Evolutionary conservation across 202 grass and related monocot species (phyloP), one percentile per base, ranked within the genome.

Genomic region (Elaeis oleifera): DNA sequence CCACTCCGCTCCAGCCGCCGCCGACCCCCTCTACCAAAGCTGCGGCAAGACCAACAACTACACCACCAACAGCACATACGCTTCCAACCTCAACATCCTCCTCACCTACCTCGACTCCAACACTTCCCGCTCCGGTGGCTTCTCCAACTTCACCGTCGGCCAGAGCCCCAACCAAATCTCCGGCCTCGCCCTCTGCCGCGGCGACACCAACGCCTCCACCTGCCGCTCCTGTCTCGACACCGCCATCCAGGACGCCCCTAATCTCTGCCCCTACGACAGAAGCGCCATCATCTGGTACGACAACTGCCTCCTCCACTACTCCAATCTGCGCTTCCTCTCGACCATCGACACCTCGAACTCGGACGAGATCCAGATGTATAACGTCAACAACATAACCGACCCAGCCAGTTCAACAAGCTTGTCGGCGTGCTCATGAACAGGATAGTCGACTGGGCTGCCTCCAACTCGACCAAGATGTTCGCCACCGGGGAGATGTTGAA

Each of bases 141-240:
- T 81, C 60, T 77, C 74, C 7, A 58, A 69, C 4, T 17, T 17
- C 31, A 13, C 21, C 4, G 53, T 75, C 39, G 89, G 89, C 21
- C 25, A 68, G 11, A 23, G 5, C 51, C 82, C 70, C 14, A 61
- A 85, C 6, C 65, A 59, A 29, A 36, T 89, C 50, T 73, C 13
- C 11, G 85, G 81, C 5, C 56, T 85, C 15, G 73, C 25, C 13
- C 73, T 89, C 48, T 95, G 89, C 66, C 85, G 84, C 23, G 81
- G 81, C 18, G 63, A 65, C 63, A 27, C 27, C 49, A 65, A 65
- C 63, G 22, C 22, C 63, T 51, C 63, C 49, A 5, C 9, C 8
- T 65, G 63, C 63, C 49, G 49, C 63, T 25, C 48, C 48, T 65
- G 63, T 23, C 63, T 65, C 14, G 15, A 16, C 48, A 51, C 4